Conservation (phyloP, 768 basidiomycete genomes). For the Kockovaella imperatae region DNA sequence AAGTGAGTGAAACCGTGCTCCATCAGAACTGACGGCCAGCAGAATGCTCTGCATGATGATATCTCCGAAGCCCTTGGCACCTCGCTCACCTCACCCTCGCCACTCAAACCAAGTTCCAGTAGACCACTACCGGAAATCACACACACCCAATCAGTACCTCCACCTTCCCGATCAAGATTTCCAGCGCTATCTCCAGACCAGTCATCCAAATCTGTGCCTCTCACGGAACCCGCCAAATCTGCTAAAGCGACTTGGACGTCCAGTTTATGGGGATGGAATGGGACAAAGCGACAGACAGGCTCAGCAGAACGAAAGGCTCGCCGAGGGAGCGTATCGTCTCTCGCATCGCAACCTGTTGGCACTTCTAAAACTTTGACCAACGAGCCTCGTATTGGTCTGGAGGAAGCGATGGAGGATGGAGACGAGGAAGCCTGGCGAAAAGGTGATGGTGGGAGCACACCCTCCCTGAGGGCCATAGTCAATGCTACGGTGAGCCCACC, state of each 20-base stretch:
- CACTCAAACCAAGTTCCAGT: conserved; percentile 4
- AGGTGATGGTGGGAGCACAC: conserved; percentile 37
- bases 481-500: conserved; percentile 30
- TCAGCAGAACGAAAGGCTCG: conserved; percentile 5
- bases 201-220: not conserved
- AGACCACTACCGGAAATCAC: conserved; percentile 1
- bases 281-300: conserved; percentile 4
- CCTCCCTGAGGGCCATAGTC: conserved; percentile 36
- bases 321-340: conserved; percentile 10
- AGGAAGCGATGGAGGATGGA: conserved; percentile 11
- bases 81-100: conserved; percentile 13
- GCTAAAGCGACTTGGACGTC: conserved; percentile 27
- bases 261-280: conserved; percentile 35
- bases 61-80: conserved; percentile 41
- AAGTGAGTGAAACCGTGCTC: not conserved
- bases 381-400: not conserved
- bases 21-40: not conserved
- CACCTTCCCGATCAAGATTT: conserved; percentile 12
- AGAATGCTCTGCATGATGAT: conserved; percentile 23
- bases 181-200: conserved; percentile 12
- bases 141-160: conserved; percentile 11
- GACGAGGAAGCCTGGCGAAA: conserved; percentile 27
- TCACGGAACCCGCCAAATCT: not conserved
- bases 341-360: not conserved
- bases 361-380: not conserved